phyloP scores from a whole-genome alignment of 1,139 yeast species.

The Eremothecium cymbalariae region DNA sequence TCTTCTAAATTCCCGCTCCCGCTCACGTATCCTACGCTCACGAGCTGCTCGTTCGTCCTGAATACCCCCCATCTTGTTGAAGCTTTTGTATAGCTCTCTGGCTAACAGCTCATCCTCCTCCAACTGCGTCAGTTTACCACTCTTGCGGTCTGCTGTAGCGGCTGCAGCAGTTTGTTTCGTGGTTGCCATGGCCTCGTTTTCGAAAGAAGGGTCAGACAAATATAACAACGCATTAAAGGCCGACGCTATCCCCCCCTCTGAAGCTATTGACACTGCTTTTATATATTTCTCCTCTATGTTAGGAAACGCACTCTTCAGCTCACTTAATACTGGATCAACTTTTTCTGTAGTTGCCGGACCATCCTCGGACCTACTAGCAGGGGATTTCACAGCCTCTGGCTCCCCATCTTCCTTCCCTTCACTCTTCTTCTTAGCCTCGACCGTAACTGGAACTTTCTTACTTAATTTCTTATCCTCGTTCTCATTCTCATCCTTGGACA shows the following conservation, averaged over 20 bases:
- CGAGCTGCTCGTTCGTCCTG: slow-evolving; percentile 23
- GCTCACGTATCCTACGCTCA: slow-evolving; percentile 22
- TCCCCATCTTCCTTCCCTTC: slow-evolving; percentile 12
- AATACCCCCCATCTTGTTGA: slow-evolving; percentile 32
- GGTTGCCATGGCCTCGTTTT: slow-evolving; percentile 51
- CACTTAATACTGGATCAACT: slow-evolving; percentile 33
- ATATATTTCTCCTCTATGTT: slow-evolving; percentile 58
- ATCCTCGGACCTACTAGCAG: slow-evolving; percentile 65
- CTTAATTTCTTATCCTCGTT: neutral
- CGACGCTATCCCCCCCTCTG: slow-evolving; percentile 69
- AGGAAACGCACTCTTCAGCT: slow-evolving; percentile 76
- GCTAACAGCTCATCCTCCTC: slow-evolving; percentile 82
- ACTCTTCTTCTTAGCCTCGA: slow-evolving; percentile 11
- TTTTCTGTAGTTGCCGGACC: slow-evolving; percentile 31
- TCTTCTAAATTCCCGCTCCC: slow-evolving; percentile 21
- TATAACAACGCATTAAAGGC: slow-evolving; percentile 84
- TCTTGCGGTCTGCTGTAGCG: slow-evolving; percentile 22
- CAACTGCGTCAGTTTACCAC: slow-evolving; percentile 36
- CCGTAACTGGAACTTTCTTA: slow-evolving; percentile 10
- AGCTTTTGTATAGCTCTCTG: slow-evolving; percentile 67
- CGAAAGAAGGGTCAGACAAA: slow-evolving; percentile 64
- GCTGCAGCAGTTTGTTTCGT: slow-evolving; percentile 31
- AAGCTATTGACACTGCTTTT: slow-evolving; percentile 76
- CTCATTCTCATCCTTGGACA: slow-evolving; percentile 19
- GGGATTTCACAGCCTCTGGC: slow-evolving; percentile 34